Conservation (phyloP, 1,139 yeast species). For the Kurtzmaniella quercitrusa region DNA sequence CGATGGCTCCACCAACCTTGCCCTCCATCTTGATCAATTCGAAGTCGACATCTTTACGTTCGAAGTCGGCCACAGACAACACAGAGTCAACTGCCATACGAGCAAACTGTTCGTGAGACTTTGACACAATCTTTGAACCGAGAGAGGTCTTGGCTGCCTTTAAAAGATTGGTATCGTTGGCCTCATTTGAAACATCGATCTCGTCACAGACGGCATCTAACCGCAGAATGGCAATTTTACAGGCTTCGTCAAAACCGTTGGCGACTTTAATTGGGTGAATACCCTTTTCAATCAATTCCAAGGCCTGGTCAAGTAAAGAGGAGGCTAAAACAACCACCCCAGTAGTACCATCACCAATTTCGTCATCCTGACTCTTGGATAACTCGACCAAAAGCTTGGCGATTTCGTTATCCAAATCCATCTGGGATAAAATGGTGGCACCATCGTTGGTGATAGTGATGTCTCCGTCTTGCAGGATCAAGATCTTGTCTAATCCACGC, state of each 20-base stretch:
- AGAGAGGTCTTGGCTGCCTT: conserved; percentile 93
- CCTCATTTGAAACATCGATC: conserved; percentile 48
- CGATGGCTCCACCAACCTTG: conserved; percentile 90
- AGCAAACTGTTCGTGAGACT: conserved; percentile 90
- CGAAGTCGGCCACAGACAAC: conserved; percentile 84
- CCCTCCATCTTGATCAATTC: conserved; percentile 95
- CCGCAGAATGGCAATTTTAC: conserved; percentile 79
- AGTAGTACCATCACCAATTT: conserved; percentile 98
- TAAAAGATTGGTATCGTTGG: conserved; percentile 53
- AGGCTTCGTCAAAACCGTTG: conserved; percentile 96
- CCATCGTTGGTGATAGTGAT: conserved; percentile 98
- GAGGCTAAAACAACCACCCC: conserved; percentile 98
- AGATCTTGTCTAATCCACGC: conserved; percentile 94
- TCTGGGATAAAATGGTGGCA: conserved; percentile 91
- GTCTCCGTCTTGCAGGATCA: conserved; percentile 92
- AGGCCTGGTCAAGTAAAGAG: conserved; percentile 89
- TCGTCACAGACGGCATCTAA: conserved; percentile 72
- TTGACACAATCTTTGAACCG: conserved; percentile 94
- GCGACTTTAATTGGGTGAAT: conserved; percentile 97
- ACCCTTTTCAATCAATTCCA: conserved; percentile 92
- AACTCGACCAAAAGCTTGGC: conserved; percentile 94
- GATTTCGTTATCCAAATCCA: conserved; percentile 94
- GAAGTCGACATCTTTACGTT: conserved; percentile 92
- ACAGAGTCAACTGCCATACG: conserved; percentile 98
- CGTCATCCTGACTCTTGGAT: conserved; percentile 95